phyloP scores from a whole-genome alignment of 2,329 filamentous ascomycete species.

The Calycina marina region DNA sequence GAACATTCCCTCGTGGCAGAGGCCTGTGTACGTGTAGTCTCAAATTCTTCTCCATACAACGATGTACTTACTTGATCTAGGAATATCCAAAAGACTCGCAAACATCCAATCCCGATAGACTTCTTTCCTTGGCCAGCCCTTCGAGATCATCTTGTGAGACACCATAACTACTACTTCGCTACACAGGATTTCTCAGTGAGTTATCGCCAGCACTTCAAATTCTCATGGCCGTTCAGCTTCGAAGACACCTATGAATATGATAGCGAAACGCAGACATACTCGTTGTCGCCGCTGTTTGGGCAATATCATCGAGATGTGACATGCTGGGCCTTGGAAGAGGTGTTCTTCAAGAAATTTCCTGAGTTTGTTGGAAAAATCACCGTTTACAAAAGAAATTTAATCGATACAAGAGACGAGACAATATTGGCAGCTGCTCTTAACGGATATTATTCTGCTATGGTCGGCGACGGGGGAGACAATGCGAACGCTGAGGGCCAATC shows the following conservation, averaged over 20 bases:
- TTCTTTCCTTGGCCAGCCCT: conserved; percentile 11
- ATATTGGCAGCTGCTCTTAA: no score
- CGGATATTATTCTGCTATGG: no score
- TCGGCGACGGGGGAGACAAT: no score
- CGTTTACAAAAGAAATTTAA: no score
- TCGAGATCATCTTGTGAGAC: conserved; percentile 9
- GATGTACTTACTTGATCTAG: conserved; percentile 3
- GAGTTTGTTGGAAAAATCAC: conserved; percentile 6
- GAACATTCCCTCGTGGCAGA: conserved; percentile 10
- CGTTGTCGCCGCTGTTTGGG: conserved; percentile 8
- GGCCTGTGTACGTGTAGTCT: conserved; percentile 7
- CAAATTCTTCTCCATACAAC: neutral
- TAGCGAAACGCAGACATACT: conserved; percentile 3
- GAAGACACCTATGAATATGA: conserved; percentile 8
- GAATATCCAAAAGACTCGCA: conserved; percentile 5
- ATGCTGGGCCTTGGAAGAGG: conserved; percentile 7
- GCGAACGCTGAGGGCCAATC: no score
- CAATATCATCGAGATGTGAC: conserved; percentile 6
- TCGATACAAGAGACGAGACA: no score
- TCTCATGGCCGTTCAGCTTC: conserved; percentile 9
- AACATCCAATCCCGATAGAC: conserved; percentile 10
- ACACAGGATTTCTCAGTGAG: conserved; percentile 6
- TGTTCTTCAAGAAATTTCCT: conserved; percentile 10
- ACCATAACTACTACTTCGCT: conserved; percentile 7
- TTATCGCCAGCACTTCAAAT: conserved; percentile 10